These are phyloP conservation scores for Linum trigynum DNA, from an alignment of 345 rosid genomes.

Conservation along the genomic window DNA sequence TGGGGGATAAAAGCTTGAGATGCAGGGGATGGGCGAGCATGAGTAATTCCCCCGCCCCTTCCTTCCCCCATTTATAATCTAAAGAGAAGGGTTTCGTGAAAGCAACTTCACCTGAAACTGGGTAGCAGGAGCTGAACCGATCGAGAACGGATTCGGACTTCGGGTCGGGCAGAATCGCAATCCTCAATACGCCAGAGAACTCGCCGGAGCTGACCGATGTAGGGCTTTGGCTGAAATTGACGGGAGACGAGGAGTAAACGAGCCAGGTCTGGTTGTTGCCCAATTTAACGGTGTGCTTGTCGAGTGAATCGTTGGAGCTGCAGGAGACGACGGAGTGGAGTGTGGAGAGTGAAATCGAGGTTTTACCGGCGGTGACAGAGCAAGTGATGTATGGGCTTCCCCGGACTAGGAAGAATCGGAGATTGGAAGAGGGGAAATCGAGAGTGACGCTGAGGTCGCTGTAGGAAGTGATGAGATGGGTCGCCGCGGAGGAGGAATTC, in stretches of 20 bases:
- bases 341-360: constrained; percentile 10
- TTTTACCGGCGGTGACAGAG: constrained; percentile 29
- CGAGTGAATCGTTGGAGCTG: constrained; percentile 32
- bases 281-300: constrained; percentile 52
- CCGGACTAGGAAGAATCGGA: neutral
- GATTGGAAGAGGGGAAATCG: no score
- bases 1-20: constrained; percentile 40
- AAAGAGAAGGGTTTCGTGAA: constrained; percentile 57
- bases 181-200: constrained; percentile 57
- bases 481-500: no score
- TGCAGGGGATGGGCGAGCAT: constrained; percentile 18
- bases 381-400: constrained; percentile 82
- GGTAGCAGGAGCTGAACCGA: constrained; percentile 73
- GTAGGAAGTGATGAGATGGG: constrained; percentile 48
- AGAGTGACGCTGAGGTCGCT: constrained; percentile 16
- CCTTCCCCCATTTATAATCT: constrained; percentile 76
- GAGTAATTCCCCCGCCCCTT: constrained; percentile 83
- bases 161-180: constrained; percentile 46
- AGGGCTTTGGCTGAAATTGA: constrained; percentile 33
- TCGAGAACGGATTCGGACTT: constrained; percentile 48
- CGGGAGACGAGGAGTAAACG: constrained; percentile 59
- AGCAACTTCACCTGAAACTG: constrained; percentile 65
- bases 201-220: constrained; percentile 38
- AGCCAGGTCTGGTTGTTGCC: constrained; percentile 86
- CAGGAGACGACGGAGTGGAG: constrained; percentile 61